Base-by-base conservation (phyloP, 2,329 filamentous ascomycete species). In the Ceratocystis cacaofunesta region DNA sequence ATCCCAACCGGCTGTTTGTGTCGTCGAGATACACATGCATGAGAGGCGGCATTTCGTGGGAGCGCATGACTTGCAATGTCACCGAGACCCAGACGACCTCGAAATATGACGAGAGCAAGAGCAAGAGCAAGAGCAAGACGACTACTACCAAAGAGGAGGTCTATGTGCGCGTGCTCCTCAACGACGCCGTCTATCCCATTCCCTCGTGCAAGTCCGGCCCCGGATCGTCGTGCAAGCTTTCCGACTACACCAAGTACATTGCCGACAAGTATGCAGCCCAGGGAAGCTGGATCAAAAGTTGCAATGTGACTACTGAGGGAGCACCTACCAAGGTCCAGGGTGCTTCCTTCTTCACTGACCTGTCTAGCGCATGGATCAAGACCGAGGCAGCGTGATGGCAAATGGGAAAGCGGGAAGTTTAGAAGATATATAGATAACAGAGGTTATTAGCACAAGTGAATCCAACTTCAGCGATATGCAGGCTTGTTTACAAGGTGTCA, bases 11-110 rank as follows among this genome's bases (percentile, higher is more conserved):
- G 46, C 75, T 81, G 7, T 87, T 81, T 71, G 75, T 78, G n/a
- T 78, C 80, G 22, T 82, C 79, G 15, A 77, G 79, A 62, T 82
- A 83, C 61, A 78, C 81, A 0, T 79, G 82, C 0, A 87, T 87
- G 84, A 77, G 84, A 5, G 85, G 85, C 1, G 86, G 84, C 1
- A 78, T 88, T 30, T 79, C 82, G 0, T 84, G 87, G 68, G 85
- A 88, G 73, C 78, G 82, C 7, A 73, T 88, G 67, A 82, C 76
- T 68, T 87, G 85, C 70, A 66, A 68, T 6, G 70, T 67, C 15
- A 28, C 68, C 19, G 62, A 52, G 12, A 25, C 55, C 25, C 52
- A 19, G 36, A 3, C 32, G 2, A 69, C 67, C 62, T 61, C 28
- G 2, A 62, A 30, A 10, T 61, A 65, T 5, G 65, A 69, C 1